Evolutionary conservation across 1,139 yeast species (phyloP).

Genomic region (Scheffersomyces lignicola): DNA sequence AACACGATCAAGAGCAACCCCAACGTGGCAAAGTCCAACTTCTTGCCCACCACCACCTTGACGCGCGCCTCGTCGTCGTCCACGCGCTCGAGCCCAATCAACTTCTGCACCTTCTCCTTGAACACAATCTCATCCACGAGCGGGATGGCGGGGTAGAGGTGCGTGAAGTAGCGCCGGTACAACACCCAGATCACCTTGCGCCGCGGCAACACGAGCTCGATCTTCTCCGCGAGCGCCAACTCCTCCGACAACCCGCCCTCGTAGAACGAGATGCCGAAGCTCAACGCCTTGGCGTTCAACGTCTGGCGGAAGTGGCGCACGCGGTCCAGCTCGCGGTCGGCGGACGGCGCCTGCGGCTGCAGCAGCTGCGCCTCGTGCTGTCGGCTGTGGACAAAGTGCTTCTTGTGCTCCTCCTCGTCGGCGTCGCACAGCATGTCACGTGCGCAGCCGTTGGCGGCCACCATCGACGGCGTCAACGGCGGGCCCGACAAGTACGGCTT

Average conservation of each 20-base stretch:
- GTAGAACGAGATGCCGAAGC: conserved; percentile 30
- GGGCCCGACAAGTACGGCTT: too few species aligned
- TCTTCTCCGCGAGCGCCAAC: conserved; percentile 27
- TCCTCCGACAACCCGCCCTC: conserved; percentile 34
- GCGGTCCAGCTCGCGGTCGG: conserved; percentile 9
- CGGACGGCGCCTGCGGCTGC: conserved; percentile 2
- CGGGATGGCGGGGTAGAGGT: conserved; percentile 48
- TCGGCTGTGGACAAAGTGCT: conserved; percentile 4
- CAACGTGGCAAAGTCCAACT: conserved; percentile 32
- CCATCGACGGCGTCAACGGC: not conserved
- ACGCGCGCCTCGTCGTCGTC: conserved; percentile 11
- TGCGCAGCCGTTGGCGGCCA: not conserved
- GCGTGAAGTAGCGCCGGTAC: conserved; percentile 43
- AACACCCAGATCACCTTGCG: conserved; percentile 46
- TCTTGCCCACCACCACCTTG: conserved; percentile 23
- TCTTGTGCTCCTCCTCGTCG: conserved; percentile 11
- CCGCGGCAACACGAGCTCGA: conserved; percentile 44
- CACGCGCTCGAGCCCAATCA: conserved; percentile 22
- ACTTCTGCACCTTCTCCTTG: conserved; percentile 16
- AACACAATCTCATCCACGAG: conserved; percentile 43
- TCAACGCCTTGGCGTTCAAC: conserved; percentile 23
- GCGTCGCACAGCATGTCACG: not conserved
- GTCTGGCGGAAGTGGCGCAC: conserved; percentile 8
- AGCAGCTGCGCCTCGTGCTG: conserved; percentile 3
- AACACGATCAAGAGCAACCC: conserved; percentile 29